Evolutionary conservation across 345 rosid genomes (phyloP).

Genomic region (Moricandia moricandioides): DNA sequence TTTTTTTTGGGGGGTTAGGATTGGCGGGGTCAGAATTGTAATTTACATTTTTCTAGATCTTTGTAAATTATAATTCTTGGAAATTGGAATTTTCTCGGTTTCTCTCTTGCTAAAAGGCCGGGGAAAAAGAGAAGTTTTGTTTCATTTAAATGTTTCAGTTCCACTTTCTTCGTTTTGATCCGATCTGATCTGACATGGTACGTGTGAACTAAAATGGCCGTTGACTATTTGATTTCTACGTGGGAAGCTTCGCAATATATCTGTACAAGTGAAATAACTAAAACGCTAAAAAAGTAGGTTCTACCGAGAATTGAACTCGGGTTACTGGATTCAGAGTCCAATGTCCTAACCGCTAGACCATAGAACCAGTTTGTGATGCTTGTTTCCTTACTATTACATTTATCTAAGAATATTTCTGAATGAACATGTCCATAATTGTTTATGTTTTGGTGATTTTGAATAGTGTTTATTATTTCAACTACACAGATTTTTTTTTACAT

Average conservation of each 20-base stretch:
- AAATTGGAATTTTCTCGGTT: not conserved
- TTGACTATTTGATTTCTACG: not conserved
- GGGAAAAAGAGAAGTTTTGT: not conserved
- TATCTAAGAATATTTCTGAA: not conserved
- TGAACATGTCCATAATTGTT: not conserved
- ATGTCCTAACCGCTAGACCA: slow-evolving; percentile 93
- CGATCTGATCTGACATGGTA: slow-evolving; percentile 20
- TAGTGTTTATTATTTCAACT: not conserved
- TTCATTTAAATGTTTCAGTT: not conserved
- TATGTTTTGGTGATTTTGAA: not conserved
- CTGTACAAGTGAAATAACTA: not conserved
- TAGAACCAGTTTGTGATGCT: slow-evolving; percentile 41
- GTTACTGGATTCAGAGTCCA: slow-evolving; percentile 95
- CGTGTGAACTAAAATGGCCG: not conserved
- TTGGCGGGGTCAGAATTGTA: slow-evolving; percentile 12
- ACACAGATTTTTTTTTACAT: not conserved
- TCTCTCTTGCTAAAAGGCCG: slow-evolving; percentile 5
- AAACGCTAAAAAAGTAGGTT: slow-evolving; percentile 35
- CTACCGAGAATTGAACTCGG: slow-evolving; percentile 91
- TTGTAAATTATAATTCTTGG: slow-evolving; percentile 25
- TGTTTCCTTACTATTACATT: too few relatives aligned
- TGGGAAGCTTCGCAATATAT: not conserved
- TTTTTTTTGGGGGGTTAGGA: slow-evolving; percentile 2
- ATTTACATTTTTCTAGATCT: not conserved
- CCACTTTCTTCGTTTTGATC: not conserved